Conservation (phyloP, 805 yeast species). For the Cyberlindnera petersonii region DNA sequence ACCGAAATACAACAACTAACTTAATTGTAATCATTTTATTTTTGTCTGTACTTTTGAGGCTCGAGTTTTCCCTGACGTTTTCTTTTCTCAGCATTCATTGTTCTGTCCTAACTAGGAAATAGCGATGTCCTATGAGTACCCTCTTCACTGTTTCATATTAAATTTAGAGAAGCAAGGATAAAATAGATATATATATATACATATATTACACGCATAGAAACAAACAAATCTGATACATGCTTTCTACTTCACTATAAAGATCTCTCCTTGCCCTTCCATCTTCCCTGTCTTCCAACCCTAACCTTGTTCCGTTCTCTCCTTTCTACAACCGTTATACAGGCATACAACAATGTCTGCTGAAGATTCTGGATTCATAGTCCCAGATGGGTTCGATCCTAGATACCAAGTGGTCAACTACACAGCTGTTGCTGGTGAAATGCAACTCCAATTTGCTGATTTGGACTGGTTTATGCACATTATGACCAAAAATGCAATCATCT, state of each 20-base stretch:
- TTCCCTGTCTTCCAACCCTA: too few relatives aligned
- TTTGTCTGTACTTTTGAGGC: too few relatives aligned
- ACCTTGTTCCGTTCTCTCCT: too few relatives aligned
- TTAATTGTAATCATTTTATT: too few relatives aligned
- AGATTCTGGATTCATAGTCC: constrained; percentile 4
- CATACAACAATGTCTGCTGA: constrained; percentile 1
- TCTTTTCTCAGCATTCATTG: constrained; percentile 3
- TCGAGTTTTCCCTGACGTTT: background rate
- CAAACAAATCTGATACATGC: too few relatives aligned
- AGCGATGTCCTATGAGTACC: background rate
- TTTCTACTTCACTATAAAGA: background rate
- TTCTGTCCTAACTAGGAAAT: constrained; percentile 11
- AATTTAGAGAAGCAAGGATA: too few relatives aligned
- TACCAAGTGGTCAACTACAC: constrained; percentile 36
- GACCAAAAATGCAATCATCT: constrained; percentile 41
- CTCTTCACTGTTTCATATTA: too few relatives aligned
- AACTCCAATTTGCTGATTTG: constrained; percentile 38
- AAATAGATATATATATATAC: too few relatives aligned
- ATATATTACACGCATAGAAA: too few relatives aligned
- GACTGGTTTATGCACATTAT: constrained; percentile 35
- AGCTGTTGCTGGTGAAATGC: constrained; percentile 37
- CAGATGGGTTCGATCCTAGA: constrained; percentile 24
- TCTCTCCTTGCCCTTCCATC: too few relatives aligned
- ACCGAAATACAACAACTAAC: too few relatives aligned
- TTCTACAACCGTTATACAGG: too few relatives aligned